Conservation (phyloP, 1,139 yeast species). For the Candida neerlandica region DNA sequence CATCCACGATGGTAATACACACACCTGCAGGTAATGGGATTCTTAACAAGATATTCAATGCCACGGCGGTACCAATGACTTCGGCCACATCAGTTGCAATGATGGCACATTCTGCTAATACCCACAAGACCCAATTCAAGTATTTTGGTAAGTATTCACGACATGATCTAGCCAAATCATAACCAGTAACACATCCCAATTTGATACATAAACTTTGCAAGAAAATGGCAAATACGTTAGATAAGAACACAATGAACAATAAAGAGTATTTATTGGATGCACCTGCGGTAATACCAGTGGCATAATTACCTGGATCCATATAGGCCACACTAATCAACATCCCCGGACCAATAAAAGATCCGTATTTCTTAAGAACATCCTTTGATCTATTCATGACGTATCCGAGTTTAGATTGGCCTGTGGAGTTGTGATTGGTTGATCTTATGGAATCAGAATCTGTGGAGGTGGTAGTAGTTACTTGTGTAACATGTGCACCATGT, state of each 20-base stretch:
- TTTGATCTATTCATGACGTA: constrained; percentile 10
- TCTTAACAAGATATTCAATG: constrained; percentile 66
- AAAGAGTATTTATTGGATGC: constrained; percentile 65
- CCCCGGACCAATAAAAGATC: constrained; percentile 75
- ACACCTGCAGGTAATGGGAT: constrained; percentile 83
- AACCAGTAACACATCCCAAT: constrained; percentile 79
- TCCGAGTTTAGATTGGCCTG: constrained; percentile 4
- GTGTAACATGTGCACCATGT: constrained; percentile 2
- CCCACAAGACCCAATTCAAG: constrained; percentile 59
- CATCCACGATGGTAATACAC: constrained; percentile 69
- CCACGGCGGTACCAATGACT: constrained; percentile 87
- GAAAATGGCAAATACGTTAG: constrained; percentile 74
- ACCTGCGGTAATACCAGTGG: constrained; percentile 80
- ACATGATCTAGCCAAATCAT: constrained; percentile 73
- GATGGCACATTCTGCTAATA: constrained; percentile 78
- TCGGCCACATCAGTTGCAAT: constrained; percentile 87
- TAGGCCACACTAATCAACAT: constrained; percentile 76
- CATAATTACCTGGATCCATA: constrained; percentile 86
- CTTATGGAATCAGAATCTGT: not conserved
- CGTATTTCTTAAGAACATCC: constrained; percentile 41
- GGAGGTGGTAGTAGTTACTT: not conserved
- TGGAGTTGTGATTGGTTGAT: not conserved
- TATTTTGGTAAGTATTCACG: constrained; percentile 62
- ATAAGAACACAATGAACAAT: constrained; percentile 64
- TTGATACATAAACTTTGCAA: constrained; percentile 73